Percentiles rank a stretch among this genome's conserved stretches.
These are phyloP conservation scores for Cercospora canescens DNA, from an alignment of 2,329 filamentous ascomycete species.

Conservation along the genomic window DNA sequence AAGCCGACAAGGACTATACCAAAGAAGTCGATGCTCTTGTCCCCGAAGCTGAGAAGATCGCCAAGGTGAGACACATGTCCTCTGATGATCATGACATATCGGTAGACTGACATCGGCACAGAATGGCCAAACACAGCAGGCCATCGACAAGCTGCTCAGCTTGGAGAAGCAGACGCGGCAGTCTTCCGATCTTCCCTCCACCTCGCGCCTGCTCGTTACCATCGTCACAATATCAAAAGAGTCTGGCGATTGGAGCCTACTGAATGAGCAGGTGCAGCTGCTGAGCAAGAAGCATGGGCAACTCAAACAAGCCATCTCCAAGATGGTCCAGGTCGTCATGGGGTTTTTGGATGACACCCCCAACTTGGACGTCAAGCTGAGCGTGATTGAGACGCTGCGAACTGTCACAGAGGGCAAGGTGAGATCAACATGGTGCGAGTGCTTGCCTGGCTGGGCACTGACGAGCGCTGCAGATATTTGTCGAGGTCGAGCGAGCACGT, in stretches of 20 bases:
- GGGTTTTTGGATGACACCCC: conserved; percentile 84
- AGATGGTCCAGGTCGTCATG: conserved; percentile 98
- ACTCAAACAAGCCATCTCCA: conserved; percentile 97
- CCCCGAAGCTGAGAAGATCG: conserved; percentile 85
- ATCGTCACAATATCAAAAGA: conserved; percentile 96
- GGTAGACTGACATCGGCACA: conserved; percentile 37
- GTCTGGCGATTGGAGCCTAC: conserved; percentile 85
- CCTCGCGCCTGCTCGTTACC: conserved; percentile 79
- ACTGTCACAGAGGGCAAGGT: conserved; percentile 98
- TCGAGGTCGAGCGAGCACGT: conserved; percentile 95
- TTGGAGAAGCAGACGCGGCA: conserved; percentile 98
- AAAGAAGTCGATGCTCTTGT: conserved; percentile 93
- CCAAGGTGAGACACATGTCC: conserved; percentile 39
- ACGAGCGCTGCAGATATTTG: conserved; percentile 70
- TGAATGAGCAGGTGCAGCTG: conserved; percentile 94
- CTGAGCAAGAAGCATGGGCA: conserved; percentile 99
- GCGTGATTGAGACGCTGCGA: conserved; percentile 89
- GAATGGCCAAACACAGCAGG: conserved; percentile 73
- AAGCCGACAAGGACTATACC: conserved; percentile 98
- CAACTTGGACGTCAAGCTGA: conserved; percentile 81
- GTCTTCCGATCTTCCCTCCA: conserved; percentile 93
- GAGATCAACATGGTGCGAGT: conserved; percentile 23
- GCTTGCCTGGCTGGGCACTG: conserved; percentile 2
- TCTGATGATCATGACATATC: background rate
- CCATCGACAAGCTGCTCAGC: conserved; percentile 87